Base-by-base conservation (phyloP, 108 stramenopile genomes). In the Parietichytrium sp. region DNA sequence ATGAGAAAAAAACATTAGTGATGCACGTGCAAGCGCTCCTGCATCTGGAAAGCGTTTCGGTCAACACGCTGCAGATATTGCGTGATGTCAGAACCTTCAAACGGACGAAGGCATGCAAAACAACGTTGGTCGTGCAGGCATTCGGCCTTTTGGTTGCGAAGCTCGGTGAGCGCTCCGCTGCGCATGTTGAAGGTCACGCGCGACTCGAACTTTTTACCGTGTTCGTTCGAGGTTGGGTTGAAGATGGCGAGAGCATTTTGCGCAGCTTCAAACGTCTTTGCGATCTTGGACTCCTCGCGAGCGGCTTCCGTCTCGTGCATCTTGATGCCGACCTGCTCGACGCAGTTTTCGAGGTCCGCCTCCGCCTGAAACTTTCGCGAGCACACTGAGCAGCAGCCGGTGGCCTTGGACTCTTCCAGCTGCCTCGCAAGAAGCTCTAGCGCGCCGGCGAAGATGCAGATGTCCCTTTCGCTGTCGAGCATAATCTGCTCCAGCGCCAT, bases 61-160 rank as follows among this genome's bases (percentile, higher is more conserved):
- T 72, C 61, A 3, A 72, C 61, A 27, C n/a, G 36, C 13, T 42
- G 61, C 15, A 72, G 61, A 42, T 72, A 72, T 20, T 72, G 38
- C 7, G 61, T 42, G 33, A 72, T 33, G 29, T 42, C 61, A 15
- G 61, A 6, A n/a, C 61, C 61, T 6, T 33, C 36, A 38, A 72
- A 72, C 38, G 36, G 2, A 10, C 61, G 33, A 8, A 3, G 61
- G 33, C 61, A 72, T 2, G 61, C 61, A 25, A 72, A 72, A 42
- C 61, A 72, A 23, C 61, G 61, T 25, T 72, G 61, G 61, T 72
- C 61, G 38, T 72, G 61, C 8, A 72, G 61, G 61, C 45, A 45
- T 27, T 72, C 61, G 33, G 42, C 61, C 61, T 72, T 72, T 45
- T 72, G 61, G 61, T 72, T 72, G 42, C 61, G 61, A 16, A 72